Base-by-base conservation (phyloP, 2,329 filamentous ascomycete species). In the Arthroderma uncinatum region DNA sequence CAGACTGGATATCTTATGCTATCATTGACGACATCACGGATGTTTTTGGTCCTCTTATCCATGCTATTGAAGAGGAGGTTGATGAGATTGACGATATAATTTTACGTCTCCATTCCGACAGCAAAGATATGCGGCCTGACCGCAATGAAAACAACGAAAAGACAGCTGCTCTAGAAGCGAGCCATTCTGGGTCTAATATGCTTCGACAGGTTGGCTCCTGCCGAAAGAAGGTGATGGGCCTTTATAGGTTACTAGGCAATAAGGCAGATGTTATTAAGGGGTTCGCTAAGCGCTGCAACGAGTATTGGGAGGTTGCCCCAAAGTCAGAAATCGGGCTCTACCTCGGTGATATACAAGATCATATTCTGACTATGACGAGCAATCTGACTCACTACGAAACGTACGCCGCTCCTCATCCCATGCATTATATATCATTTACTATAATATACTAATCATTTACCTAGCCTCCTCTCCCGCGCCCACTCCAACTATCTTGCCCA, bases 211-310 rank as follows among this genome's bases (percentile, higher is more conserved):
- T 97, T 0, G 93, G 93, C 28, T 89, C 95, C 71, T 95, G 90
- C 70, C 83, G 93, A 64, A 97, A 97, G 78, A 92, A 92, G 70
- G 93, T 98, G 62, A 98, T 98, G 91, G 86, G 87, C 36, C 77
- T 98, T 50, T 97, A 96, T 69, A 82, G 93, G 54, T 77, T 98
- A 47, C 77, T 98, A 16, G 93, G 93, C 57, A 97, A 95, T 73
- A 98, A 98, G 74, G 93, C 93, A 53, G 93, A 98, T 71, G 93
- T 98, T 58, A 97, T 98, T 78, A 97, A 97, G 74, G 93, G 93
- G 0, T 98, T 98, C 67, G 93, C 93, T 4, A 98, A 98, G 75
- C 82, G 93, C 12, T 98, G 93, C 75, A 98, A 96, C 68, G 92
- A 98, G 76, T 87, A 94, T 62, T 98, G 91, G 90, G 88, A 96